phyloP scores from a whole-genome alignment of 2,329 filamentous ascomycete species.

The Pyrenophora graminea region DNA sequence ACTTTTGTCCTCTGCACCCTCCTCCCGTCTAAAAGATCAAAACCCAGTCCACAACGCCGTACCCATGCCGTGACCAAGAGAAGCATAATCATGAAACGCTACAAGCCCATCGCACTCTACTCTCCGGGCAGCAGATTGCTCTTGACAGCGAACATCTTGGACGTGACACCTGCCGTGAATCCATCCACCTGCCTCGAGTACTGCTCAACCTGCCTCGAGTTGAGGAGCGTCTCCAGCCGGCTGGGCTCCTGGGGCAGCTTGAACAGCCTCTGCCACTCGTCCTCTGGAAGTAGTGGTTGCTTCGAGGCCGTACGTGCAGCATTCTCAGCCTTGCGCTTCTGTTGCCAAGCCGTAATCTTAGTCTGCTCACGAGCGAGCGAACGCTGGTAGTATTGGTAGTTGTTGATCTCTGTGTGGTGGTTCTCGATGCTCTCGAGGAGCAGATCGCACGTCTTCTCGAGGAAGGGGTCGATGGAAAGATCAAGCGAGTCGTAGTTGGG shows the following conservation, averaged over 20 bases:
- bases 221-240: slow-evolving; percentile 89
- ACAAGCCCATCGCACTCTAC: slow-evolving; percentile 23
- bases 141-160: slow-evolving; percentile 98
- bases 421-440: slow-evolving; percentile 95
- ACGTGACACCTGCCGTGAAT: slow-evolving; percentile 86
- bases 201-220: slow-evolving; percentile 94
- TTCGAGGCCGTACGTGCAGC: slow-evolving; percentile 81
- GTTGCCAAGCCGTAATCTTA: slow-evolving; percentile 96
- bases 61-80: slow-evolving; percentile 45
- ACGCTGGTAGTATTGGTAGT: slow-evolving; percentile 97
- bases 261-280: slow-evolving; percentile 98
- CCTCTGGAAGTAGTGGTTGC: slow-evolving; percentile 86
- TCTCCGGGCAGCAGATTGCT: slow-evolving; percentile 66
- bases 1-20: slow-evolving; percentile 15
- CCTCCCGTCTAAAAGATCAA: slow-evolving; percentile 25
- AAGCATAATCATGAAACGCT: slow-evolving; percentile 39
- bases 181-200: slow-evolving; percentile 97
- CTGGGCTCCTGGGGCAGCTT: slow-evolving; percentile 96
- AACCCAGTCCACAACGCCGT: slow-evolving; percentile 42
- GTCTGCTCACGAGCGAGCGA: slow-evolving; percentile 90
- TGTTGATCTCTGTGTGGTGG: slow-evolving; percentile 98
- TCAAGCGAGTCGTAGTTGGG: slow-evolving; percentile 90
- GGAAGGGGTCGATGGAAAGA: slow-evolving; percentile 92
- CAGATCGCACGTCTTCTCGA: slow-evolving; percentile 97
- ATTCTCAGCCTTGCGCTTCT: slow-evolving; percentile 96